Percentiles rank a stretch among this genome's conserved stretches.
These are phyloP conservation scores for Umbelopsis isabellina DNA, from an alignment of 192 early-diverging fungal species.

Conservation along the genomic window DNA sequence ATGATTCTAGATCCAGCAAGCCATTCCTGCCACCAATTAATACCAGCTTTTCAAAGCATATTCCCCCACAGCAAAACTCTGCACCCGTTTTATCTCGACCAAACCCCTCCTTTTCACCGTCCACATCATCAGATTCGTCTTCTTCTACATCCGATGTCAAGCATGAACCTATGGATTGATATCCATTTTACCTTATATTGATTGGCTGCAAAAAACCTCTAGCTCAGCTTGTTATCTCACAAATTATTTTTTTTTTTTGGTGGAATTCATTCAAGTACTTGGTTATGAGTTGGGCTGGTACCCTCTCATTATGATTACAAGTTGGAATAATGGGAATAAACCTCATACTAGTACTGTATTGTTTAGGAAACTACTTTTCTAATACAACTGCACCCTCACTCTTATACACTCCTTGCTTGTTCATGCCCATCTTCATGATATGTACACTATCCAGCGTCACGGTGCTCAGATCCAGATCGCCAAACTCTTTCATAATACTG, in stretches of 20 bases:
- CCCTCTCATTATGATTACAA: not conserved
- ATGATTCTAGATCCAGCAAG: conserved; percentile 37
- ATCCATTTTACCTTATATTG: not conserved
- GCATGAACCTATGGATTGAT: conserved; percentile 4
- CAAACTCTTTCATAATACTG: conserved; percentile 24
- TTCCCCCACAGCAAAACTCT: conserved; percentile 17
- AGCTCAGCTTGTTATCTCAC: not conserved
- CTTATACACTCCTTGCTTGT: conserved; percentile 23
- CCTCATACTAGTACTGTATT: too few species aligned
- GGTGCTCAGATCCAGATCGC: conserved; percentile 29
- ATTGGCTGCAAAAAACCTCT: too few species aligned
- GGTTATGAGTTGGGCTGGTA: not conserved
- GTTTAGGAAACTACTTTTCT: not conserved
- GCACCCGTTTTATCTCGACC: conserved; percentile 12
- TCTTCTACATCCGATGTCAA: conserved; percentile 11
- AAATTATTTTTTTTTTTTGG: not conserved
- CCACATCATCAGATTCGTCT: conserved; percentile 5
- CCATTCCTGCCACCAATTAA: conserved; percentile 40
- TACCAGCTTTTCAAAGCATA: conserved; percentile 25
- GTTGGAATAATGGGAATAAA: too few species aligned
- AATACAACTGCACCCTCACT: conserved; percentile 30
- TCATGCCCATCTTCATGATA: conserved; percentile 35
- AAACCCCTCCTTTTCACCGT: conserved; percentile 4
- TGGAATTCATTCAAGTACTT: not conserved
- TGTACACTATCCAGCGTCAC: conserved; percentile 32